Evolutionary conservation across 495 filamentous ascomycete genomes (phyloP).

Genomic region (Poronia punctata): DNA sequence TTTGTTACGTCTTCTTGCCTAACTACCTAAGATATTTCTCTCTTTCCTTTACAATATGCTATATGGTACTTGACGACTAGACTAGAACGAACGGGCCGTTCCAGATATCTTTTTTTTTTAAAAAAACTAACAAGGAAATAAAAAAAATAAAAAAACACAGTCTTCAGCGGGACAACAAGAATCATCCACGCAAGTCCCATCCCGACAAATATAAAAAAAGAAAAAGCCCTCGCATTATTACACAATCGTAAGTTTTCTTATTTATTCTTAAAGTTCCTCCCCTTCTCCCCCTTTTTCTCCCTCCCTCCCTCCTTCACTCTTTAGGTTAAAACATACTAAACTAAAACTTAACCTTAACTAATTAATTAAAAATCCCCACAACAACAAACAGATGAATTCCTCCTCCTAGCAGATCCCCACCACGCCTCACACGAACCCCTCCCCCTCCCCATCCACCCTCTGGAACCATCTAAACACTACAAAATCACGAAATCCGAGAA

Average conservation of each 20-base stretch:
- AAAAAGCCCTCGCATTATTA: slow-evolving; percentile 53
- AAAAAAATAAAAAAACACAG: slow-evolving; percentile 18
- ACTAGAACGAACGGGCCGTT: too few relatives aligned
- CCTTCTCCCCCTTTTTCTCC: background rate
- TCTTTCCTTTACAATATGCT: too few relatives aligned
- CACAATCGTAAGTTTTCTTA: slow-evolving; percentile 40
- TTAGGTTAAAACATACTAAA: too few relatives aligned
- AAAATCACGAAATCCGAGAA: too few relatives aligned
- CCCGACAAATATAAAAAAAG: slow-evolving; percentile 41
- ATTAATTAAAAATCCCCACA: too few relatives aligned
- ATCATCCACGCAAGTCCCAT: slow-evolving; percentile 53
- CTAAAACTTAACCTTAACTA: too few relatives aligned
- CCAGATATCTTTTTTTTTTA: too few relatives aligned
- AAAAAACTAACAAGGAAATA: too few relatives aligned
- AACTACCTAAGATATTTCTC: too few relatives aligned
- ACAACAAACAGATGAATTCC: slow-evolving; percentile 24
- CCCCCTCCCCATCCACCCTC: slow-evolving; percentile 9
- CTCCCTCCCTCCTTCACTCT: background rate
- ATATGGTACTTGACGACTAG: too few relatives aligned
- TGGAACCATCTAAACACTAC: too few relatives aligned
- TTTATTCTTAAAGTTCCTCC: background rate
- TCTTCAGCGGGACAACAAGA: slow-evolving; percentile 33
- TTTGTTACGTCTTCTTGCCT: too few relatives aligned
- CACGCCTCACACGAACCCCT: slow-evolving; percentile 29
- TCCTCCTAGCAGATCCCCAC: slow-evolving; percentile 38